Percentiles rank a stretch among this genome's conserved stretches.
Evolutionary conservation across 1,139 yeast species (phyloP).

Genomic region (Debaryomyces subglobosus): DNA sequence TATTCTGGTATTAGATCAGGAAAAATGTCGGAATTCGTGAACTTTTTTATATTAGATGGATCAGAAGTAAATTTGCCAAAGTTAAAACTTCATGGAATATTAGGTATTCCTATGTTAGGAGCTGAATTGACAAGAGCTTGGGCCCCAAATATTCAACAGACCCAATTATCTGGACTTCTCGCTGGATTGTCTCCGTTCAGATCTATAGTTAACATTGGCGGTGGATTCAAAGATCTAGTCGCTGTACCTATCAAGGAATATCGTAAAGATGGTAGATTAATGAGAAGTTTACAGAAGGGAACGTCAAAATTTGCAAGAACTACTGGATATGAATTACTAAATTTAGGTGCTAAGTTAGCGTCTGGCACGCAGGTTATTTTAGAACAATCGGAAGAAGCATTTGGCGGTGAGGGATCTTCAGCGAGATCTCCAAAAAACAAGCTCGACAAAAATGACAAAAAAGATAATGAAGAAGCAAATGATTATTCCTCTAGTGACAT

Average conservation of each 20-base stretch:
- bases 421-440: constrained; percentile 29
- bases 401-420: constrained; percentile 69
- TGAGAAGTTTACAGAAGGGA: constrained; percentile 77
- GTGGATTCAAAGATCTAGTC: constrained; percentile 74
- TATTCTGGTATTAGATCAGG: constrained; percentile 85
- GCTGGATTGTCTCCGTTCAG: constrained; percentile 85
- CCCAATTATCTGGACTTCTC: constrained; percentile 77
- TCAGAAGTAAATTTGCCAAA: constrained; percentile 68
- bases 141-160: constrained; percentile 83
- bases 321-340: constrained; percentile 79
- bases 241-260: constrained; percentile 77
- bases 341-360: constrained; percentile 82
- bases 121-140: constrained; percentile 64
- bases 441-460: constrained; percentile 1
- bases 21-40: constrained; percentile 82
- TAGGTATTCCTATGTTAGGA: constrained; percentile 69
- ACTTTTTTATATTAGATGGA: constrained; percentile 85
- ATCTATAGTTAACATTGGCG: constrained; percentile 76
- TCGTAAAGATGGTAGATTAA: constrained; percentile 67
- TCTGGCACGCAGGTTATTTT: constrained; percentile 85
- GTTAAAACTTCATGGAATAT: constrained; percentile 70
- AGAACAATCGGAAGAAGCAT: constrained; percentile 76
- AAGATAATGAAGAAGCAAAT: background rate
- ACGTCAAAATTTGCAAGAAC: constrained; percentile 75
- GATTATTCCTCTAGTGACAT: constrained; percentile 6